Conservation (phyloP, 768 basidiomycete species). For the Russula griseocarnosa region DNA sequence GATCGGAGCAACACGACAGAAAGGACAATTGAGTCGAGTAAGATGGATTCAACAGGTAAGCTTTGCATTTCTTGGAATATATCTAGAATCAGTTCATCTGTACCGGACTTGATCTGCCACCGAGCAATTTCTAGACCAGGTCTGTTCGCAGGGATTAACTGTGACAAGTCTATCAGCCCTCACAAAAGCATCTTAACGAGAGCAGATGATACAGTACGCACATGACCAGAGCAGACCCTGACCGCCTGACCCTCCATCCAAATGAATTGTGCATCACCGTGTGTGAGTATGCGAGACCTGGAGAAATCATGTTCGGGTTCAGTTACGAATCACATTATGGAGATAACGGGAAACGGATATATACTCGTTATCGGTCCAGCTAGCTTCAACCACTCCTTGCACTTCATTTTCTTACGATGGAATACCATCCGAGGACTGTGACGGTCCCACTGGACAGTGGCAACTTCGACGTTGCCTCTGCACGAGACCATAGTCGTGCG, state of each 20-base stretch:
- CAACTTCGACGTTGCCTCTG: conserved; percentile 6
- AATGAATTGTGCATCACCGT: conserved; percentile 4
- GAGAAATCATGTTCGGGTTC: too few relatives aligned
- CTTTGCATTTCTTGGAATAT: conserved; percentile 14
- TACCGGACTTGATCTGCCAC: conserved; percentile 1
- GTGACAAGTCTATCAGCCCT: background rate
- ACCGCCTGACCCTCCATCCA: background rate
- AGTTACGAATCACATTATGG: too few relatives aligned
- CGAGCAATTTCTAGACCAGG: conserved; percentile 14
- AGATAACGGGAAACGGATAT: background rate
- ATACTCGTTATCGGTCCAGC: conserved; percentile 7
- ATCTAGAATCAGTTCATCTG: conserved; percentile 2
- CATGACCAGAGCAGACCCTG: conserved; percentile 2
- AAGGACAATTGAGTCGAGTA: conserved; percentile 16
- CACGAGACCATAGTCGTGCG: conserved; percentile 5
- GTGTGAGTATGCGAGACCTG: conserved; percentile 12
- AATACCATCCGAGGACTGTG: conserved; percentile 14
- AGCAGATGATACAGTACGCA: conserved; percentile 5
- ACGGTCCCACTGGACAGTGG: conserved; percentile 16
- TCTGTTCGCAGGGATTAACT: conserved; percentile 16
- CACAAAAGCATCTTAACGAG: background rate
- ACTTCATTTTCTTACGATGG: conserved; percentile 7
- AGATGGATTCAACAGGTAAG: background rate
- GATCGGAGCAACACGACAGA: conserved; percentile 14
- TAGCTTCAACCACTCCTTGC: conserved; percentile 13